These are phyloP conservation scores for Apiospora marii DNA, from an alignment of 2,329 filamentous ascomycete genomes.

Conservation along the genomic window DNA sequence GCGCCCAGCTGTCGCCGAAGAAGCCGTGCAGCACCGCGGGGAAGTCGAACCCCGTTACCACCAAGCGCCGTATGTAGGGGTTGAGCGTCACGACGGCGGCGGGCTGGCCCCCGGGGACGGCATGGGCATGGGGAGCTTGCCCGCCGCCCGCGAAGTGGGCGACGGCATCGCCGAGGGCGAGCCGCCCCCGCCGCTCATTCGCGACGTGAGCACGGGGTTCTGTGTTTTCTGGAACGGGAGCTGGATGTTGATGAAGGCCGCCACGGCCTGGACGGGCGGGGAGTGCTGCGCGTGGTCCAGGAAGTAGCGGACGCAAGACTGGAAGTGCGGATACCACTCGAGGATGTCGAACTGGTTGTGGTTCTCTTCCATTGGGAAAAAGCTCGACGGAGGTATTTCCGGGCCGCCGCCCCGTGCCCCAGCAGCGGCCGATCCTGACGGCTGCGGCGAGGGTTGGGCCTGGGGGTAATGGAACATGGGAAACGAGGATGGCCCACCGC, in stretches of 20 bases:
- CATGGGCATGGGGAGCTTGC: constrained; percentile 38
- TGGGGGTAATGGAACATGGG: constrained; percentile 37
- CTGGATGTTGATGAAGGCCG: constrained; percentile 89
- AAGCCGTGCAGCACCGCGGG: constrained; percentile 90
- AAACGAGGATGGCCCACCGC: constrained; percentile 31
- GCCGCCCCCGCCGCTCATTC: constrained; percentile 36
- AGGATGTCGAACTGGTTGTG: constrained; percentile 74
- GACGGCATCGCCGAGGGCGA: constrained; percentile 46
- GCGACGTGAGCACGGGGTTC: constrained; percentile 53
- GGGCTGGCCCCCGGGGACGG: constrained; percentile 29
- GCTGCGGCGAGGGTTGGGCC: constrained; percentile 35
- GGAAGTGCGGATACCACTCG: constrained; percentile 91
- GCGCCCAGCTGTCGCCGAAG: constrained; percentile 92
- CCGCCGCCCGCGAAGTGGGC: constrained; percentile 37
- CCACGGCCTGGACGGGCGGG: constrained; percentile 83
- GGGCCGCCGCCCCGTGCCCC: constrained; percentile 26
- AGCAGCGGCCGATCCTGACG: constrained; percentile 19
- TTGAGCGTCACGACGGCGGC: constrained; percentile 71
- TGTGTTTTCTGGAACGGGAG: constrained; percentile 80
- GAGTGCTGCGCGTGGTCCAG: constrained; percentile 89
- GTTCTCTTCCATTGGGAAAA: constrained; percentile 20
- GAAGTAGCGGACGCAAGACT: constrained; percentile 90
- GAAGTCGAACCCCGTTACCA: constrained; percentile 91
- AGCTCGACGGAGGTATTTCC: constrained; percentile 34
- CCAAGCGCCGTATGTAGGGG: constrained; percentile 88